A percentile compares a stretch with the other conserved stretches of the same genome.
Evolutionary conservation across 306 rosid species (phyloP).

Genomic region (Cyclanthera cordifolia): DNA sequence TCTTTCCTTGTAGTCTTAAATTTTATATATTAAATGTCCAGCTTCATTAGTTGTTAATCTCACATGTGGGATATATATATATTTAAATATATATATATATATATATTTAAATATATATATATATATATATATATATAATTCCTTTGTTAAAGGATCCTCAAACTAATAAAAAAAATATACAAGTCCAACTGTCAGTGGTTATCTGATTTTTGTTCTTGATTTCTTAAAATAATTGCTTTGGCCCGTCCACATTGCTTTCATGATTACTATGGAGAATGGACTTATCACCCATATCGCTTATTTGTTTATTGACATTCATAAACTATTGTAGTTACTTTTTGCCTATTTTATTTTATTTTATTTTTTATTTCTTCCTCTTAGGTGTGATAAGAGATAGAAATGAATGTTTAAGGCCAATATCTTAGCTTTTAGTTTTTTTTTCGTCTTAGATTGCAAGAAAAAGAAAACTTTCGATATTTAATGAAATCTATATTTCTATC

Average conservation of each 20-base stretch:
- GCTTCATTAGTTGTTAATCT: neutral
- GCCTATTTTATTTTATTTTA: no score
- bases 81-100: neutral
- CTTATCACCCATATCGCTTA: neutral
- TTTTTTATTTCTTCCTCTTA: neutral
- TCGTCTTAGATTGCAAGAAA: no score
- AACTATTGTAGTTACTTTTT: neutral
- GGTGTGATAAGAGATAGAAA: neutral
- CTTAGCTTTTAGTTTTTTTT: no score
- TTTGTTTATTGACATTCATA: neutral
- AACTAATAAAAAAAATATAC: conserved; percentile 6
- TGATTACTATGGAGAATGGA: no score
- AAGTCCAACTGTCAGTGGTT: neutral
- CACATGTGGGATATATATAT: no score
- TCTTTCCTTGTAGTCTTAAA: no score
- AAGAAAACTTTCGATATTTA: no score
- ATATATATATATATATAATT: neutral
- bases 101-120: neutral
- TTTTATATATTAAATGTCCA: neutral
- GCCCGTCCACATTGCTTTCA: no score
- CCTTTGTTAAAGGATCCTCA: neutral
- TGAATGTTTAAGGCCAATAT: neutral
- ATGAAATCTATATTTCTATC: neutral
- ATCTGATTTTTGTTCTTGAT: neutral
- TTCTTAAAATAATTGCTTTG: no score